These are phyloP conservation scores for Acacia crassicarpa DNA, from an alignment of 306 rosid species.

Conservation along the genomic window DNA sequence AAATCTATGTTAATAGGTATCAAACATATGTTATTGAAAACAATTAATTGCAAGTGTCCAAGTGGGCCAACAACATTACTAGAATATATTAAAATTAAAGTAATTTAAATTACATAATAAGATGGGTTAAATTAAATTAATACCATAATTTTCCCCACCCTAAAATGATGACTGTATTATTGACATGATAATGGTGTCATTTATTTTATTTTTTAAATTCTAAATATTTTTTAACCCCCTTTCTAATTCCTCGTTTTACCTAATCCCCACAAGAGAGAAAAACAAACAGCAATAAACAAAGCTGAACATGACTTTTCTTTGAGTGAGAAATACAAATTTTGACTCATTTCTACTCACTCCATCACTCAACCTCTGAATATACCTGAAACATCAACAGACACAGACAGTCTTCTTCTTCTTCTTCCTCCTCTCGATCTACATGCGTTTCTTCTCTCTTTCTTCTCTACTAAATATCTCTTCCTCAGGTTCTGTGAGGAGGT, in stretches of 20 bases:
- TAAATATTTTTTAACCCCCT: neutral
- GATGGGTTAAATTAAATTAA: neutral
- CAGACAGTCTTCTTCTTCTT: neutral
- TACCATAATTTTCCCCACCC: neutral
- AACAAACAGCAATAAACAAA: neutral
- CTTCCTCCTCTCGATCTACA: neutral
- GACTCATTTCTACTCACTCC: neutral
- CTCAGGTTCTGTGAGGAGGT: neutral
- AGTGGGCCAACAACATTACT: neutral
- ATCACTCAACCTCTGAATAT: neutral
- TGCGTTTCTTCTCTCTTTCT: neutral
- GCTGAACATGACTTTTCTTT: neutral
- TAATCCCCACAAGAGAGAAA: neutral
- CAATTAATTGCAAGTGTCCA: neutral
- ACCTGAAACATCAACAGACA: neutral
- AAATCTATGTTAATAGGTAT: neutral
- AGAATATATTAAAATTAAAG: neutral
- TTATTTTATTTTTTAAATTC: neutral
- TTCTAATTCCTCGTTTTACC: neutral
- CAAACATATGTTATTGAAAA: neutral
- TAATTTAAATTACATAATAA: neutral
- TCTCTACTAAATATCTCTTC: neutral
- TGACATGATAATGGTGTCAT: slow-evolving; percentile 5
- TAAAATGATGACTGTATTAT: neutral
- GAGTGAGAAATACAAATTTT: neutral